Base-by-base conservation (phyloP, 768 basidiomycete species). In the Naganishia vaughanmartiniae region DNA sequence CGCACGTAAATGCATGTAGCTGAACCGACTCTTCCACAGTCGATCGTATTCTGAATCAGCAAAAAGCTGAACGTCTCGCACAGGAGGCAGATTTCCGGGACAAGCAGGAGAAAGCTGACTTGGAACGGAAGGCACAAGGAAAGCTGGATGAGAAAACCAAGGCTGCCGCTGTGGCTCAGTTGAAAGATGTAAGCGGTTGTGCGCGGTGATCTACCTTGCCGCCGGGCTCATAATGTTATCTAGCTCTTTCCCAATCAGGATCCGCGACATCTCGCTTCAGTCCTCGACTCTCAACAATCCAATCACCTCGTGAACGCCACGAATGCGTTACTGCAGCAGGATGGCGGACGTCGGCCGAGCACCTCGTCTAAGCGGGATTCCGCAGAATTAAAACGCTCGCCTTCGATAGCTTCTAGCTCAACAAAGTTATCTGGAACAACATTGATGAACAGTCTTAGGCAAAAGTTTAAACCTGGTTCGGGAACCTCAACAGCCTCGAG, bases 21-120 rank as follows among this genome's bases (percentile, higher is more conserved):
- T 54, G 17, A 66, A 21, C 24, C 30, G 11, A 12, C 14, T n/a
- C 10, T 12, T 21, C 21, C 21, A 9, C 36, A 92, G 94, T 97
- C 66, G 94, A 96, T 76, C 86, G 93, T 39, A 95, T 98, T 70
- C 83, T 97, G 69, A 88, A 89, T 69, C 89, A 91, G 73, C 91
- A 95, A 76, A 86, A 86, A 76, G 88, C 87, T 17, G 88, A 89
- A 75, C 84, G 84, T 67, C 83, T 77, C 76, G 84, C 86, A 4
- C 36, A 76, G 7, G 36, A 72, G 58, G 60, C 55, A 21, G 67
- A 71, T 17, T 33, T 34, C 39, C 73, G 74, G 11, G 53, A 54
- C 30, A 66, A 54, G 45, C 21, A 48, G 34, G 75, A 78, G 34
- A 75, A 75, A 45, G 55, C 68, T 17, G 65, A 63, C 1, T 55